phyloP scores from a whole-genome alignment of 108 stramenopile genomes.

The Seminavis robusta region DNA sequence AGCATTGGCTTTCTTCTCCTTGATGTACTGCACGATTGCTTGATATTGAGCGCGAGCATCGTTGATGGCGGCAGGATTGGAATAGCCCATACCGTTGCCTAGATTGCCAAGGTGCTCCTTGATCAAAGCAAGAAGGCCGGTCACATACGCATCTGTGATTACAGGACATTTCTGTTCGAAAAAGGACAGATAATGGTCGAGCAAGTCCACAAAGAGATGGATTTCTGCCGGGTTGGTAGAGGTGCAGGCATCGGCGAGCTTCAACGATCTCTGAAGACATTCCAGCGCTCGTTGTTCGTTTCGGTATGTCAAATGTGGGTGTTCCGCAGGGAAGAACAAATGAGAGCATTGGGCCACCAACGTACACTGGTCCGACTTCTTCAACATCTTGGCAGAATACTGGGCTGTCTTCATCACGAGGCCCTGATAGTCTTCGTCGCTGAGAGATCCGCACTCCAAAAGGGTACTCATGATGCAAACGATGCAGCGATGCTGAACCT shows the following conservation, averaged over 20 bases:
- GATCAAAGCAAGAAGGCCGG: constrained; percentile 88
- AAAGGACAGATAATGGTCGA: constrained; percentile 94
- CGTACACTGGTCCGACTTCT: constrained; percentile 93
- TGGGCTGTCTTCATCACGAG: constrained; percentile 93
- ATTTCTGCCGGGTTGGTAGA: constrained; percentile 63
- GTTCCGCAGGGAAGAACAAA: constrained; percentile 71
- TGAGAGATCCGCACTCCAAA: constrained; percentile 60
- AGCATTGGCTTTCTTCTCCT: constrained; percentile 51
- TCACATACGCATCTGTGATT: constrained; percentile 83
- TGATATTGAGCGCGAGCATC: constrained; percentile 63
- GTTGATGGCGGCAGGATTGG: constrained; percentile 27
- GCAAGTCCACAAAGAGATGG: constrained; percentile 90
- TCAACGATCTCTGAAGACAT: constrained; percentile 88
- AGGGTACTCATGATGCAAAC: constrained; percentile 87
- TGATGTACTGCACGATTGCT: constrained; percentile 47
- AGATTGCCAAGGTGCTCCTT: constrained; percentile 86
- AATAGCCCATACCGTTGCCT: constrained; percentile 16
- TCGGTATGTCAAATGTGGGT: constrained; percentile 15
- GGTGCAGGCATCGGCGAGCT: constrained; percentile 90
- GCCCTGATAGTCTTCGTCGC: constrained; percentile 86
- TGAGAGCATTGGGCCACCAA: constrained; percentile 90
- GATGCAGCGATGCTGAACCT: constrained; percentile 81
- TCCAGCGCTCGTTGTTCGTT: constrained; percentile 93
- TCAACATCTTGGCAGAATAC: constrained; percentile 91
- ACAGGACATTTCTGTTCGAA: constrained; percentile 87